A percentile compares a stretch with the other conserved stretches of the same genome.
Conservation (phyloP, 2,329 filamentous ascomycete genomes). For the Zymoseptoria passerinii region DNA sequence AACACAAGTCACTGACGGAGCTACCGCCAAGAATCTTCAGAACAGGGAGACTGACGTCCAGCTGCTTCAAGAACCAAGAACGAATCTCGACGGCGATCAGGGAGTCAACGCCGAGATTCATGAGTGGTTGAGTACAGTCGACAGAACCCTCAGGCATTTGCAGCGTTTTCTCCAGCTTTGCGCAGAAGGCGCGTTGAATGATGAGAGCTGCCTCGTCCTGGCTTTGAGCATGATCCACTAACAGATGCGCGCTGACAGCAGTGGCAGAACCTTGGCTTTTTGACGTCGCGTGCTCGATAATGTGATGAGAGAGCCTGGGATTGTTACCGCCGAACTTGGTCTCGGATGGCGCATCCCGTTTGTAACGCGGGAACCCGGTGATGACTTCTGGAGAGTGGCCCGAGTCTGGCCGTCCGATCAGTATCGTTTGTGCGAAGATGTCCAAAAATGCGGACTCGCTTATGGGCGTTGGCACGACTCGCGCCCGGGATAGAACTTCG, state of each 20-base stretch:
- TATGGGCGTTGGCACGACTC: conserved; percentile 20
- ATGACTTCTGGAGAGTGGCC: conserved; percentile 11
- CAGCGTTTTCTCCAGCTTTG: conserved; percentile 12
- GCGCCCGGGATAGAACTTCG: conserved; percentile 10
- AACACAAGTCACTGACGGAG: conserved; percentile 8
- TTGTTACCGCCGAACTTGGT: conserved; percentile 12
- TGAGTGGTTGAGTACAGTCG: conserved; percentile 9
- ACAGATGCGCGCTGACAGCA: conserved; percentile 5
- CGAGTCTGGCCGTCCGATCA: conserved; percentile 7
- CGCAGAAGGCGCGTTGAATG: conserved; percentile 8
- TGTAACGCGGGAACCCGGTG: conserved; percentile 12
- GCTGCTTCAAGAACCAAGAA: conserved; percentile 42
- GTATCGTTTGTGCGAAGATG: conserved; percentile 46
- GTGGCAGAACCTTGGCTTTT: neutral
- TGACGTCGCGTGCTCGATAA: conserved; percentile 9
- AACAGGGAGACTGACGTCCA: conserved; percentile 40
- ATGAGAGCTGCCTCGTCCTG: conserved; percentile 7
- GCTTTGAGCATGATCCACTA: conserved; percentile 7
- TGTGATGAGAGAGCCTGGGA: conserved; percentile 11
- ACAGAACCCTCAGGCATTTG: conserved; percentile 10
- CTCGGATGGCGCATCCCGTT: conserved; percentile 6
- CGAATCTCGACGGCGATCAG: conserved; percentile 36
- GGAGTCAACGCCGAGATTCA: conserved; percentile 33
- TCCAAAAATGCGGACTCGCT: conserved; percentile 46
- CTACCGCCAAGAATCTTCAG: conserved; percentile 33